A percentile compares a stretch with the other conserved stretches of the same genome.
Conservation (phyloP, 768 basidiomycete genomes). For the Lyophyllum atratum region DNA sequence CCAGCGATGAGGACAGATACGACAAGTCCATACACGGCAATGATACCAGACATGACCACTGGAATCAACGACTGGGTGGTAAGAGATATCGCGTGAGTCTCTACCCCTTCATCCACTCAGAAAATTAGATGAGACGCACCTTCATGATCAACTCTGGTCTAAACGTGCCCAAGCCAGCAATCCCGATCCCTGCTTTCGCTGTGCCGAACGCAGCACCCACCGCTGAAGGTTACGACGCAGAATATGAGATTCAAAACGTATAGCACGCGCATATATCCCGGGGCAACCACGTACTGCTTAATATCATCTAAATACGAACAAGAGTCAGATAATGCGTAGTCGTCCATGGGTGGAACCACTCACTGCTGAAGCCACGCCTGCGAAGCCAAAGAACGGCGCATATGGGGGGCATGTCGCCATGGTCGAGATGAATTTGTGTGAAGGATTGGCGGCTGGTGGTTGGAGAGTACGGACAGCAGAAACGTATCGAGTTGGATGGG, state of each 20-base stretch:
- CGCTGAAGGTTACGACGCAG: conserved; percentile 44
- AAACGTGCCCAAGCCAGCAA: conserved; percentile 92
- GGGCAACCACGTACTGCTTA: conserved; percentile 74
- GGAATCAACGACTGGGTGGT: conserved; percentile 81
- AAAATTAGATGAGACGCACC: conserved; percentile 48
- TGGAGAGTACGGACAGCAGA: neutral
- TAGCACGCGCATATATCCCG: neutral
- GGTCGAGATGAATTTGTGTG: neutral
- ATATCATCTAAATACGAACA: conserved; percentile 71
- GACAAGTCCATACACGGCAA: conserved; percentile 95
- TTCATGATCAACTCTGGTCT: conserved; percentile 99
- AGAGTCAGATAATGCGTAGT: conserved; percentile 1
- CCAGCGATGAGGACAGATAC: conserved; percentile 93
- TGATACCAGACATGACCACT: conserved; percentile 98
- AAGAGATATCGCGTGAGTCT: neutral
- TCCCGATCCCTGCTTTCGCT: conserved; percentile 95
- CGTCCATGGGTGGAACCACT: conserved; percentile 28
- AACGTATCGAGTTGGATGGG: neutral
- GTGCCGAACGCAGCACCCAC: conserved; percentile 96
- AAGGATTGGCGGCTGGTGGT: neutral
- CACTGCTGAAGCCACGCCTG: conserved; percentile 92
- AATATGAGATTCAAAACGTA: conserved; percentile 1
- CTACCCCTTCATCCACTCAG: neutral
- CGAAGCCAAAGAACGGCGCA: conserved; percentile 98
- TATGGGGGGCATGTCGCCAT: conserved; percentile 87